Base-by-base conservation (phyloP, 2,329 filamentous ascomycete species). In the Paracoccidioides lutzii region DNA sequence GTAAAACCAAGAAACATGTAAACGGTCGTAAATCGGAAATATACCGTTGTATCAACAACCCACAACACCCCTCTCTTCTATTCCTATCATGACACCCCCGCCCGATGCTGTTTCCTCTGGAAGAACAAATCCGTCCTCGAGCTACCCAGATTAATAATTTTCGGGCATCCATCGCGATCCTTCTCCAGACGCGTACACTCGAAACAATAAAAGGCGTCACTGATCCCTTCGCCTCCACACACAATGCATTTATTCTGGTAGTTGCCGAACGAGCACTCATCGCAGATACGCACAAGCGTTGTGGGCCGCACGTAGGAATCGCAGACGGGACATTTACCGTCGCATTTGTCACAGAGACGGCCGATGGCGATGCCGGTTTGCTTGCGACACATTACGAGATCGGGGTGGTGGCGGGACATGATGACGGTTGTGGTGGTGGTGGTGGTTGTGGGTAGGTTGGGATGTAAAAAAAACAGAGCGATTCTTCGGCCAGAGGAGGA, bases 211-310 rank as follows among this genome's bases (percentile, higher is more conserved):
- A 97, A 97, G 52, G 93, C 93, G 71, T 98, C 93, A 38, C 87
- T 93, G 70, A 98, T 98, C 35, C 93, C 93, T 75, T 97, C 93
- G 65, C 93, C 93, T 70, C 93, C 93, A 74, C 93, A 98, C 45
- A 98, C 93, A 63, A 98, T 90, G 71, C 93, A 98, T 74, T 98
- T 98, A 78, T 98, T 98, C 76, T 97, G 93, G 78, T 96, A 98
- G 80, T 98, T 98, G 69, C 93, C 93, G 72, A 98, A 98, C 70
- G 88, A 90, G 79, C 93, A 98, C 76, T 98, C 93, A 77, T 98
- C 93, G 78, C 93, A 98, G 76, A 98, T 97, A 67, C 91, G 89
- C 59, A 95, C 93, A 56, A 97, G 85, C 7, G 93, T 97, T 33
- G 93, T 98, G 10, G 93, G 93, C 14, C 93, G 90, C 61, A 98